Conservation (phyloP, 2,329 filamentous ascomycete genomes). For the Neocucurbitaria cava region DNA sequence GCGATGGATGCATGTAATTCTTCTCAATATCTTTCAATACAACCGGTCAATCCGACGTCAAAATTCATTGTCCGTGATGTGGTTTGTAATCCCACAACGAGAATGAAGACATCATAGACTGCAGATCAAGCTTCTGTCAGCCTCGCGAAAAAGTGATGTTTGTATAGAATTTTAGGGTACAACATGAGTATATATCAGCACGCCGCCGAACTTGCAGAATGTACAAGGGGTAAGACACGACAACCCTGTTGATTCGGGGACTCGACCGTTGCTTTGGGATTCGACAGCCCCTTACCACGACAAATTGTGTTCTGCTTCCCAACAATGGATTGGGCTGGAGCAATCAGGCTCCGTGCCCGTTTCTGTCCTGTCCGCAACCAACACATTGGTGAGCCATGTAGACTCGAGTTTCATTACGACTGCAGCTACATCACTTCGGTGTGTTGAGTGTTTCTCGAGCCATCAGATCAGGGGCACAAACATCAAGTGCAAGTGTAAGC, state of each 20-base stretch:
- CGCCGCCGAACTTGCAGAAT: not conserved
- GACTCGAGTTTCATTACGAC: too few relatives aligned
- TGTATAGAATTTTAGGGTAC: not conserved
- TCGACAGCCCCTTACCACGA: not conserved
- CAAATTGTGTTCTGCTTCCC: not conserved
- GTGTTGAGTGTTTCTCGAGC: too few relatives aligned
- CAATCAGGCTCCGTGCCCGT: too few relatives aligned
- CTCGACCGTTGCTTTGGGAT: not conserved
- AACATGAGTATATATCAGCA: not conserved
- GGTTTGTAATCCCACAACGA: not conserved
- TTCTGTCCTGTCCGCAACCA: too few relatives aligned
- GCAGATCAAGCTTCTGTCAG: not conserved
- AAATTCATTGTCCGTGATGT: not conserved
- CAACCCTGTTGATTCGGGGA: not conserved
- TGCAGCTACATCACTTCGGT: too few relatives aligned
- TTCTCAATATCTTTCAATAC: not conserved
- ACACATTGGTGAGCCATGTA: too few relatives aligned
- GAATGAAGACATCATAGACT: not conserved
- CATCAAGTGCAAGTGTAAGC: not conserved
- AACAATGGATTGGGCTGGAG: not conserved
- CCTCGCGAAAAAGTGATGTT: not conserved
- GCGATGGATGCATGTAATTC: not conserved
- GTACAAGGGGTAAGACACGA: not conserved
- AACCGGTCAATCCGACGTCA: not conserved
- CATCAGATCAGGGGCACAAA: too few relatives aligned